Evolutionary conservation across 1,284 basidiomycete species (phyloP), one percentile per base, ranked within the genome.

Genomic region (Fomitiporia mediterranea): DNA sequence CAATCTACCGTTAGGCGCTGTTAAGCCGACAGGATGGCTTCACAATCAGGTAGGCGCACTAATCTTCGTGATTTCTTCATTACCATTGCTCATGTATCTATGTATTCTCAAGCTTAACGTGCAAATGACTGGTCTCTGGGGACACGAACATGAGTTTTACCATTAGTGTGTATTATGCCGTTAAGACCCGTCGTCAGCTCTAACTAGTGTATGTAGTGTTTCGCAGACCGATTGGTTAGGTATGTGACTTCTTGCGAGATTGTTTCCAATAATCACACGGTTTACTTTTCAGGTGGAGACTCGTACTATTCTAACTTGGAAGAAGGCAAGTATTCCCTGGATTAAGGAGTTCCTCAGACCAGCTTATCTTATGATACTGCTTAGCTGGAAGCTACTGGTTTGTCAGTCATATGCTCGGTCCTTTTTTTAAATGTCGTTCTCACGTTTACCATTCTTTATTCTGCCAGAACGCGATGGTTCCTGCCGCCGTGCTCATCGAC

Each of bases 321-420:
- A 68, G 80, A 82, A 75, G 79, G 79, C 78, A 46, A 9, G 68
- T 53, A 32, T 21, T 58, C 7, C 4, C 25, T 30, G 27, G 27
- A n/a, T 13, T 23, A 23, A 21, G 21, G 9, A 8, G 40, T 21
- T n/a, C 23, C 1, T 15, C 32, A 3, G 1, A 37, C 37, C n/a
- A n/a, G n/a, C 39, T 35, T 23, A 3, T 11, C 30, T 15, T 47
- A n/a, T 30, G 49, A 50, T 7, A 51, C 37, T 1, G 32, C 21
- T 15, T 54, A 81, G 80, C 79, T 59, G 79, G 79, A 51, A 80
- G 78, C 62, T 82, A 81, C 61, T 81, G 79, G 80, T 81, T 81
- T 77, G 78, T 78, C 58, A 51, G 77, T 77, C 8, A 6, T 23
- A 13, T 35, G 2, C 35, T 35, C n/a, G n/a, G n/a, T 35, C 49